phyloP scores from a whole-genome alignment of 495 filamentous ascomycete genomes.

The Penicillium goetzii region DNA sequence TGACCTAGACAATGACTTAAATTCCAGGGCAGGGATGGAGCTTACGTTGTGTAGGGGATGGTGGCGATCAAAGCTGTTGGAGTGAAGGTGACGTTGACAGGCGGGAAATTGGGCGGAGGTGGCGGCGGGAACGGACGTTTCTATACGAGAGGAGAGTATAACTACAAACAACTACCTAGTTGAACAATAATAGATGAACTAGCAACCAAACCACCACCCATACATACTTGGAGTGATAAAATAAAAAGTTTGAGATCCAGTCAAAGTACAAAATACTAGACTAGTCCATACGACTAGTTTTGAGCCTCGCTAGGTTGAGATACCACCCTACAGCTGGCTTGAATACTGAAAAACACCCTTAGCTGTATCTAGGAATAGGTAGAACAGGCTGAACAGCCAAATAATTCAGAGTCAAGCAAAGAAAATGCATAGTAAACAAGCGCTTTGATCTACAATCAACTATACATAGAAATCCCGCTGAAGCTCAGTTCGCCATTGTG shows the following conservation, averaged over 20 bases:
- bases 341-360: neutral
- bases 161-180: too few species aligned
- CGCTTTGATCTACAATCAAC: constrained; percentile 14
- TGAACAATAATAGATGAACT: neutral
- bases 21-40: neutral
- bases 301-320: neutral
- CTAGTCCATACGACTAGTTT: neutral
- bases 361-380: neutral
- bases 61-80: constrained; percentile 25
- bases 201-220: neutral
- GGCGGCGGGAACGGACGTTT: neutral
- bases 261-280: neutral
- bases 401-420: neutral
- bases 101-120: constrained; percentile 13
- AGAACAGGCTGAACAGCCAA: constrained; percentile 14
- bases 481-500: constrained; percentile 48
- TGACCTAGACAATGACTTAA: constrained; percentile 15
- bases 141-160: neutral
- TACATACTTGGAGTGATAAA: neutral
- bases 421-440: constrained; percentile 2
- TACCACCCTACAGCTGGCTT: neutral
- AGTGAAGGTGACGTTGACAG: constrained; percentile 40
- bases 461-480: constrained; percentile 12
- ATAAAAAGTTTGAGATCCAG: neutral
- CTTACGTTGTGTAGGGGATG: constrained; percentile 16